A percentile compares a stretch with the other conserved stretches of the same genome.
These are phyloP conservation scores for Saccharomycopsis sp. DNA, from an alignment of 805 yeast species.

Conservation along the genomic window DNA sequence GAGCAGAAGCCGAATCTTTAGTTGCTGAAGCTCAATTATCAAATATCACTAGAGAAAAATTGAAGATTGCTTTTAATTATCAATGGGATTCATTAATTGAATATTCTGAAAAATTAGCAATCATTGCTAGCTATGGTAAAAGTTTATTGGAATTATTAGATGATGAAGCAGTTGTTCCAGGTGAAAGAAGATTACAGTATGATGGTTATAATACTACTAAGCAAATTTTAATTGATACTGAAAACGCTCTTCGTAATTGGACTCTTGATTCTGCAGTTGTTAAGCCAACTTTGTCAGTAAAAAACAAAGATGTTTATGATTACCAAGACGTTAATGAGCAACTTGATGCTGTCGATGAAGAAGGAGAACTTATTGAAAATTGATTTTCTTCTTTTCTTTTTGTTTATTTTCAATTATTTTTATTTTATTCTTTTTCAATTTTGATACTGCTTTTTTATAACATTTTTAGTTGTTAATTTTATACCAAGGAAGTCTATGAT, in stretches of 20 bases:
- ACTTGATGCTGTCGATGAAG: too few species aligned
- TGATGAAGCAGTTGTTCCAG: slow-evolving; percentile 81
- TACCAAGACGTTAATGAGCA: too few species aligned
- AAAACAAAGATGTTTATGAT: slow-evolving; percentile 42
- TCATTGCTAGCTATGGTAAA: slow-evolving; percentile 85
- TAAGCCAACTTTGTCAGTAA: slow-evolving; percentile 66
- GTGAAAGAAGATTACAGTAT: slow-evolving; percentile 84
- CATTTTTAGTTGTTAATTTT: too few species aligned
- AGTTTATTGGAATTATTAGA: slow-evolving; percentile 75
- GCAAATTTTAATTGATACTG: slow-evolving; percentile 80
- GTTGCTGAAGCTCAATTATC: slow-evolving; percentile 90
- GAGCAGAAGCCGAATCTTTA: slow-evolving; percentile 86
- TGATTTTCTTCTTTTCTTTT: too few species aligned
- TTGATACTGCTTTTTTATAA: too few species aligned
- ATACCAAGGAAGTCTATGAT: too few species aligned
- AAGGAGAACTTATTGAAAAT: too few species aligned
- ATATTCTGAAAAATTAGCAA: slow-evolving; percentile 74
- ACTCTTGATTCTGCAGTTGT: slow-evolving; percentile 75
- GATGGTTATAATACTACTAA: slow-evolving; percentile 85
- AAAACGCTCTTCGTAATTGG: slow-evolving; percentile 75
- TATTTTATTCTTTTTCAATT: too few species aligned
- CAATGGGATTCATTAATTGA: slow-evolving; percentile 82
- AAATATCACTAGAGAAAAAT: slow-evolving; percentile 78
- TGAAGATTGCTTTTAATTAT: slow-evolving; percentile 74
- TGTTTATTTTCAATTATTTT: too few species aligned